Percentiles rank a stretch among this genome's conserved stretches.
phyloP scores from a whole-genome alignment of 805 yeast genomes.

The Blastobotrys mokoenaii region DNA sequence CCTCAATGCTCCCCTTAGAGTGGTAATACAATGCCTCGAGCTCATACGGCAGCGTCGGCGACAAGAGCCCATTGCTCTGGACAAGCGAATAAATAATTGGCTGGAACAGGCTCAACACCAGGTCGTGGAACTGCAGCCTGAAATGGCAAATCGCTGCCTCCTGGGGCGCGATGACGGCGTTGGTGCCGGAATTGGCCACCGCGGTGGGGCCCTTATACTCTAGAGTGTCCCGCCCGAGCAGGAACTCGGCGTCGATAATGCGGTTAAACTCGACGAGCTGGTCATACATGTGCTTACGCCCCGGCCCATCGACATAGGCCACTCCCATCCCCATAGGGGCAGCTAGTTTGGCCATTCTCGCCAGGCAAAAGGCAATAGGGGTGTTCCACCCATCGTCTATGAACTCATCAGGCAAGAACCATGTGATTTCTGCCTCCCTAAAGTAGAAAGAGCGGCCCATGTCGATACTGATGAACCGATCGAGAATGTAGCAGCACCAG shows the following conservation, averaged over 20 bases:
- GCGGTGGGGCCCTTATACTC: background rate
- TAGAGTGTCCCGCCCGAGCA: slow-evolving; percentile 21
- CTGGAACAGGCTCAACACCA: slow-evolving; percentile 5
- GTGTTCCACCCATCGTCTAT: slow-evolving; percentile 43
- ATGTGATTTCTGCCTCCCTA: slow-evolving; percentile 31
- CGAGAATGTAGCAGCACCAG: slow-evolving; percentile 48
- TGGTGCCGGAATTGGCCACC: background rate
- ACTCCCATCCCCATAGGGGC: slow-evolving; percentile 8
- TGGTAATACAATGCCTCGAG: too few relatives aligned
- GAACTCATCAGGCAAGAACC: slow-evolving; percentile 18
- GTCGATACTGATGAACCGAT: slow-evolving; percentile 44
- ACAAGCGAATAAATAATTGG: background rate
- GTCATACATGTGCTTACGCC: slow-evolving; percentile 1
- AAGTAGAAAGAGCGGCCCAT: slow-evolving; percentile 39
- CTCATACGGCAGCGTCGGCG: too few relatives aligned
- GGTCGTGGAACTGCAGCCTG: slow-evolving; percentile 8
- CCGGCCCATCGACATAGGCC: background rate
- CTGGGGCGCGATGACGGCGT: background rate
- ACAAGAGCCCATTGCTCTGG: too few relatives aligned
- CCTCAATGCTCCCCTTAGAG: background rate
- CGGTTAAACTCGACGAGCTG: slow-evolving; percentile 16
- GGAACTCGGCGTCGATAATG: slow-evolving; percentile 15
- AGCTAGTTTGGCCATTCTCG: slow-evolving; percentile 10
- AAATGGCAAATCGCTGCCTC: slow-evolving; percentile 10
- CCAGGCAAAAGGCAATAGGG: slow-evolving; percentile 22